Percentiles rank a stretch among this genome's conserved stretches.
These are phyloP conservation scores for Botrytis sinoallii DNA, from an alignment of 2,329 filamentous ascomycete genomes.

Conservation along the genomic window DNA sequence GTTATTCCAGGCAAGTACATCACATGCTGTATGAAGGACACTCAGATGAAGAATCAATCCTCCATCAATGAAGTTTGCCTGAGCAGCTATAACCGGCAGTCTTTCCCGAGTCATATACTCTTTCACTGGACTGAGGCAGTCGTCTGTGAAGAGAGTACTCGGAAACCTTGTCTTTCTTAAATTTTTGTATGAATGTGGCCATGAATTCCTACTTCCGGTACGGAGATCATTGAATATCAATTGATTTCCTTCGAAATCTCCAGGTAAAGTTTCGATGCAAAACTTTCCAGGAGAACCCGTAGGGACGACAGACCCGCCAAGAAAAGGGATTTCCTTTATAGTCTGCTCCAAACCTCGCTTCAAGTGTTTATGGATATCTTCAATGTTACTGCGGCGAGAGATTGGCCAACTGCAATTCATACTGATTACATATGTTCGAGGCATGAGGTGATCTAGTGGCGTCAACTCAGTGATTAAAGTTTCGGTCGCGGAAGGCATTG, in stretches of 20 bases:
- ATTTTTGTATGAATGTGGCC: constrained; percentile 10
- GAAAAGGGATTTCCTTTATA: constrained; percentile 5
- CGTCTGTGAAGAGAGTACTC: background rate
- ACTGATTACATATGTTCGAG: constrained; percentile 12
- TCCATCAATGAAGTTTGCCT: constrained; percentile 14
- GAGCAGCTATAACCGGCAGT: constrained; percentile 3
- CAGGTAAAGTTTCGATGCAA: background rate
- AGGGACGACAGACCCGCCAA: background rate
- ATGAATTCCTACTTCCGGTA: background rate
- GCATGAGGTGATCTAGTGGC: constrained; percentile 14
- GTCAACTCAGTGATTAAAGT: constrained; percentile 8
- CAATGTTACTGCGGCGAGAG: constrained; percentile 10
- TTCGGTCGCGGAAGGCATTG: background rate
- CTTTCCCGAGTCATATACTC: background rate
- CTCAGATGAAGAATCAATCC: constrained; percentile 17
- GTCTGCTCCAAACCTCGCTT: constrained; percentile 7
- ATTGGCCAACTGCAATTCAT: background rate
- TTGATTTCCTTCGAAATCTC: constrained; percentile 3
- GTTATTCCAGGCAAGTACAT: constrained; percentile 12
- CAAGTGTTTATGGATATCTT: constrained; percentile 8
- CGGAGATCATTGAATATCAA: constrained; percentile 10
- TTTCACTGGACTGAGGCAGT: background rate
- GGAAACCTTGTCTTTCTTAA: constrained; percentile 8
- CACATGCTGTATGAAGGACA: constrained; percentile 13
- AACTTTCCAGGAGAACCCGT: background rate